Evolutionary conservation across 768 basidiomycete species (phyloP).

Genomic region (Arthromyces matolae): DNA sequence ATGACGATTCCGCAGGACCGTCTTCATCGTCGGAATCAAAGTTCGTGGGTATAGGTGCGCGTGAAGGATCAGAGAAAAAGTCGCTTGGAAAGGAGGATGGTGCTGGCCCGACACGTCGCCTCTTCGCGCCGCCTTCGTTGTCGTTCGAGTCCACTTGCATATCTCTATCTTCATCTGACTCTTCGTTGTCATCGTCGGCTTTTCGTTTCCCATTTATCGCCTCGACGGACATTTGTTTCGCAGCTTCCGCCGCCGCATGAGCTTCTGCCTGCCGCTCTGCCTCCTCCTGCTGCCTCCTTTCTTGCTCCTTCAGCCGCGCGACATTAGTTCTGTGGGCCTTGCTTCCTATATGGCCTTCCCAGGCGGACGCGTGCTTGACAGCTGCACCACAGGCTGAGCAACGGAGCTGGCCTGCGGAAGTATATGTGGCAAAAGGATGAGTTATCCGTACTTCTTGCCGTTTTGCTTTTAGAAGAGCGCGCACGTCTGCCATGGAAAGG

Average conservation of each 20-base stretch:
- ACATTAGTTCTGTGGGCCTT: conserved; percentile 73
- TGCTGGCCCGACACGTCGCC: conserved; percentile 14
- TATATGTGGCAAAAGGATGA: conserved; percentile 75
- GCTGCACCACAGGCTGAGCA: conserved; percentile 59
- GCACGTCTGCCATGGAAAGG: conserved; percentile 69
- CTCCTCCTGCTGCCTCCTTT: conserved; percentile 36
- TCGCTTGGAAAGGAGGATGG: conserved; percentile 50
- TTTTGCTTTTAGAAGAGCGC: conserved; percentile 80
- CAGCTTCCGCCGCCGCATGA: conserved; percentile 21
- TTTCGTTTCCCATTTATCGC: conserved; percentile 28
- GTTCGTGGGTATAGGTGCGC: conserved; percentile 35
- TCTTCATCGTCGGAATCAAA: conserved; percentile 41
- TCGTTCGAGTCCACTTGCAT: conserved; percentile 24
- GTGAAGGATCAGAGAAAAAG: conserved; percentile 80
- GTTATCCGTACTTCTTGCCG: conserved; percentile 67
- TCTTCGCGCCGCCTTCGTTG: conserved; percentile 16
- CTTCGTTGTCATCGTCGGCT: conserved; percentile 11
- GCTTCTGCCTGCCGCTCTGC: conserved; percentile 25
- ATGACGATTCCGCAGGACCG: conserved; percentile 24
- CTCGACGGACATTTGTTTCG: conserved; percentile 6
- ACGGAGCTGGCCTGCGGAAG: conserved; percentile 58
- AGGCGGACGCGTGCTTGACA: conserved; percentile 78
- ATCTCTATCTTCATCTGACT: conserved; percentile 9
- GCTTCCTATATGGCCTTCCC: conserved; percentile 84
- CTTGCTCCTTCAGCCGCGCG: conserved; percentile 54